Percentiles rank a stretch among this genome's conserved stretches.
phyloP scores from a whole-genome alignment of 257 asterid species.

The Ocimum tenuiflorum region DNA sequence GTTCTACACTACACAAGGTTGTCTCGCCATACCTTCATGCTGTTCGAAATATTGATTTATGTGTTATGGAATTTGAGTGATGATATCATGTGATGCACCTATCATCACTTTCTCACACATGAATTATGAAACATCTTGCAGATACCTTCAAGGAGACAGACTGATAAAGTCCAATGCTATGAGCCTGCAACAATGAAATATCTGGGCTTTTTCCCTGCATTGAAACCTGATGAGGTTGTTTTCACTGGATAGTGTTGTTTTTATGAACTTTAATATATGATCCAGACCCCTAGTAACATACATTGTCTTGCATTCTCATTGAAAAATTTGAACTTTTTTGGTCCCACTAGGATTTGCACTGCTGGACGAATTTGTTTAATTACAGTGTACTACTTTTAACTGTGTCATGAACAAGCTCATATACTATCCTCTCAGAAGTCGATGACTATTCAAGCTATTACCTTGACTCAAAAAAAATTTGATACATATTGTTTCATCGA shows the following conservation, averaged over 20 bases:
- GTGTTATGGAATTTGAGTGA: constrained; percentile 4
- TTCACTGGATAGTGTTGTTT: constrained; percentile 7
- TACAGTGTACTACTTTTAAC: neutral
- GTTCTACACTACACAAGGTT: neutral
- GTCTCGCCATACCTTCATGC: neutral
- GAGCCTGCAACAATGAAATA: constrained; percentile 99
- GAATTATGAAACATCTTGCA: constrained; percentile 28
- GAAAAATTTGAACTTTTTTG: constrained; percentile 1
- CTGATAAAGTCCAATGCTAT: constrained; percentile 94
- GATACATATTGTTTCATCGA: neutral
- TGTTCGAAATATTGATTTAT: neutral
- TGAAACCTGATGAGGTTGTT: constrained; percentile 84
- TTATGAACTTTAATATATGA: neutral
- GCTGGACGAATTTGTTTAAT: constrained; percentile 5
- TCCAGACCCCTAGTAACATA: neutral
- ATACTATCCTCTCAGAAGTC: neutral
- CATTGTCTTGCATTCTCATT: neutral
- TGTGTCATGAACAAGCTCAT: neutral
- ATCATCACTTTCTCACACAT: constrained; percentile 13
- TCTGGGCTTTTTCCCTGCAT: constrained; percentile 77
- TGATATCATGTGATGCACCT: neutral
- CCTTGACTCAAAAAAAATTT: no score
- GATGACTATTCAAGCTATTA: no score
- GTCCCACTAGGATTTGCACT: neutral
- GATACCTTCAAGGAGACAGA: constrained; percentile 94